Conservation (phyloP, 805 yeast species). For the Yarrowia sp. region DNA sequence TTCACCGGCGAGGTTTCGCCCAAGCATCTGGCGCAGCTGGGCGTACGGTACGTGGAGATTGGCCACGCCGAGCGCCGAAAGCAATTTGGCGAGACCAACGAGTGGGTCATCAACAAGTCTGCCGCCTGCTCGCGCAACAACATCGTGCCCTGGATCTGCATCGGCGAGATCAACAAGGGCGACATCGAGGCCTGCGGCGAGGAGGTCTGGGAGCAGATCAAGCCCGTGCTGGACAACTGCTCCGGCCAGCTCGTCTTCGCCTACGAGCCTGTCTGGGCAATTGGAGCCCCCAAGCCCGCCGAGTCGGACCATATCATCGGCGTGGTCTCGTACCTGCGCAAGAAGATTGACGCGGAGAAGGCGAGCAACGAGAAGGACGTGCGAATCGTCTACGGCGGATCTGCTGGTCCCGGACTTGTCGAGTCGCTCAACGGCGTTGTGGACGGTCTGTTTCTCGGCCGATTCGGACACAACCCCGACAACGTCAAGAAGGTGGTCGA, state of each 20-base stretch:
- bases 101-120: constrained; percentile 32
- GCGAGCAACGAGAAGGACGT: constrained; percentile 30
- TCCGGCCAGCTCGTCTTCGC: constrained; percentile 32
- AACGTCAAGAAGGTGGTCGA: constrained; percentile 33
- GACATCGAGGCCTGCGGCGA: constrained; percentile 29
- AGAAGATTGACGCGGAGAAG: constrained; percentile 5
- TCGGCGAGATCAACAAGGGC: constrained; percentile 33
- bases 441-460: constrained; percentile 37
- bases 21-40: constrained; percentile 31
- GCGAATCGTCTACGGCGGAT: constrained; percentile 36
- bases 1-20: constrained; percentile 38
- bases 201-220: constrained; percentile 22
- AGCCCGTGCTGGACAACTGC: constrained; percentile 17
- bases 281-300: constrained; percentile 37
- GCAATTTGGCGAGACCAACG: constrained; percentile 35
- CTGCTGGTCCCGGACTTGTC: constrained; percentile 36
- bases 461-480: constrained; percentile 35
- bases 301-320: constrained; percentile 32
- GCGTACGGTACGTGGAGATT: constrained; percentile 34
- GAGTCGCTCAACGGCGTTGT: constrained; percentile 30
- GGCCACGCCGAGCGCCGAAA: constrained; percentile 38
- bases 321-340: constrained; percentile 29
- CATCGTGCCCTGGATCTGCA: constrained; percentile 35
- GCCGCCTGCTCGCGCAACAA: constrained; percentile 32
- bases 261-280: constrained; percentile 40